Evolutionary conservation across 139 green algal genomes (phyloP).

Genomic region (Monoraphidium neglectum): DNA sequence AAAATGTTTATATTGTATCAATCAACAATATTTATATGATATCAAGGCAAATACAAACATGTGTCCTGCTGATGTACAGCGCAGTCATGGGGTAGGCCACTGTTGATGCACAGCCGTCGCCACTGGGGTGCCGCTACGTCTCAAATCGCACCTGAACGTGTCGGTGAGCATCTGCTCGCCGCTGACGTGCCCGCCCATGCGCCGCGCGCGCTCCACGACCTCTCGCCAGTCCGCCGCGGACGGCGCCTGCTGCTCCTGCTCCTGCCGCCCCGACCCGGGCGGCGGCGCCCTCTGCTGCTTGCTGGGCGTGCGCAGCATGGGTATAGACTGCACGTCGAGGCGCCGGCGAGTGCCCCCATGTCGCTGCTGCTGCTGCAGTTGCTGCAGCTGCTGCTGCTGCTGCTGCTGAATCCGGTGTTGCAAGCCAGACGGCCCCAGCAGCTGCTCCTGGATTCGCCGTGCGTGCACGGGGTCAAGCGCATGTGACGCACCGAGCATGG

Average conservation of each 20-base stretch:
- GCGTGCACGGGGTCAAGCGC: conserved; percentile 13
- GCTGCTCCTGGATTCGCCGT: conserved; percentile 20
- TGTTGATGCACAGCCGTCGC: too few species aligned
- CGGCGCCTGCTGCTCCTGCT: background rate
- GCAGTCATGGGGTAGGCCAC: too few species aligned
- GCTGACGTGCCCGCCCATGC: background rate
- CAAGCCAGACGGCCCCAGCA: background rate
- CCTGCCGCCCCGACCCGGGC: background rate
- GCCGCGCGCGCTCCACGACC: conserved; percentile 40
- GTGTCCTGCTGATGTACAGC: too few species aligned
- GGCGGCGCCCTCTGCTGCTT: background rate
- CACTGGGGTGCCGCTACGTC: too few species aligned
- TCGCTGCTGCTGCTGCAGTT: conserved; percentile 6
- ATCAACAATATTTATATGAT: too few species aligned
- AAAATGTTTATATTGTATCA: too few species aligned
- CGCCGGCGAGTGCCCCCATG: background rate
- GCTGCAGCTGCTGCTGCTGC: conserved; percentile 14
- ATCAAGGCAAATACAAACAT: too few species aligned
- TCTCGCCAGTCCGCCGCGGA: conserved; percentile 52
- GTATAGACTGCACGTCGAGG: conserved; percentile 25
- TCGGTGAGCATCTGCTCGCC: conserved; percentile 64
- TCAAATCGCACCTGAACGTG: conserved; percentile 59
- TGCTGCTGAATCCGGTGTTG: background rate
- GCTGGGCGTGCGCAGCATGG: conserved; percentile 18
- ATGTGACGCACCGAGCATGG: background rate